Evolutionary conservation across 495 filamentous ascomycete genomes (phyloP).

Genomic region (Aspergillus avenaceus): DNA sequence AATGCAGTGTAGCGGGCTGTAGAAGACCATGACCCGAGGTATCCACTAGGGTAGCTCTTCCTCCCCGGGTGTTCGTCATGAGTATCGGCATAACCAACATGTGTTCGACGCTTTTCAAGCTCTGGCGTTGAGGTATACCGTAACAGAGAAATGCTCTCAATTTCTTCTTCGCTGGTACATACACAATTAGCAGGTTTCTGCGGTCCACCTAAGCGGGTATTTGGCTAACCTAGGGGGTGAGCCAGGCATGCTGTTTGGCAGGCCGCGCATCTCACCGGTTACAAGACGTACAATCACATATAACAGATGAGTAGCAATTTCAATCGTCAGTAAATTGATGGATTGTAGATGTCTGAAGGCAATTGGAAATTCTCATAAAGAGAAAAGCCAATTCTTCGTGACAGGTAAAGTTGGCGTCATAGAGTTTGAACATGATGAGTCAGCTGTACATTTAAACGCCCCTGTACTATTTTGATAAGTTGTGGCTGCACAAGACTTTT

Average conservation of each 20-base stretch:
- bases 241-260: slow-evolving; percentile 2
- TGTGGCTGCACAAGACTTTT: no score
- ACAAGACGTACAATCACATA: background rate
- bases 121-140: background rate
- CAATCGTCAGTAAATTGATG: background rate
- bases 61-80: background rate
- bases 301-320: background rate
- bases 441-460: no score
- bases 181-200: background rate
- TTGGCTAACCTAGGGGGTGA: slow-evolving; percentile 11
- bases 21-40: background rate
- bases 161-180: slow-evolving; percentile 5
- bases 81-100: background rate
- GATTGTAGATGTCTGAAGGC: background rate
- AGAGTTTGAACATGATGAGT: background rate
- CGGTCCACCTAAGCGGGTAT: background rate
- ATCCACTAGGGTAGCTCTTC: background rate
- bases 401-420: background rate
- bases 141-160: slow-evolving; percentile 6
- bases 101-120: background rate
- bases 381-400: no score
- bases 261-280: slow-evolving; percentile 9
- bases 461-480: no score
- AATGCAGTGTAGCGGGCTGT: slow-evolving; percentile 1
- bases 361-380: background rate